phyloP scores from a whole-genome alignment of 768 basidiomycete genomes.

The Podaxis mareebaensis region DNA sequence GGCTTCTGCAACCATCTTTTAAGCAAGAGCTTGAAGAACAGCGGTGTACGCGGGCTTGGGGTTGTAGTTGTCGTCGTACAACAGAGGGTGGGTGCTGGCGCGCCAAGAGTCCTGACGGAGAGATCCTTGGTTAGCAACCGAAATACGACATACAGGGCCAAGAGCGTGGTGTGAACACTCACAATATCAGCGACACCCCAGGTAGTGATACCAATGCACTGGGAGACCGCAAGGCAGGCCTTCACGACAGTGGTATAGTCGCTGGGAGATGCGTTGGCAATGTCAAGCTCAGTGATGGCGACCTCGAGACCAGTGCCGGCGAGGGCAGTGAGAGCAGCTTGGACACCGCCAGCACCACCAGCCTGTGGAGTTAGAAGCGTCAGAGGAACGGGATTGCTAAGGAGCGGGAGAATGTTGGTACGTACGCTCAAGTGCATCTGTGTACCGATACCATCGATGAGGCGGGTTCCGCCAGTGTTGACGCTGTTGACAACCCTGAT shows the following conservation, averaged over 20 bases:
- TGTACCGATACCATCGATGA: slow-evolving; percentile 52
- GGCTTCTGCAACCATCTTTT: not conserved
- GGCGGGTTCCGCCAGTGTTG: slow-evolving; percentile 34
- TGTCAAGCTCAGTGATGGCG: slow-evolving; percentile 50
- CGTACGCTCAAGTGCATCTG: slow-evolving; percentile 42
- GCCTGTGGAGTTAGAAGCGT: slow-evolving; percentile 20
- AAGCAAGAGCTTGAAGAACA: slow-evolving; percentile 24
- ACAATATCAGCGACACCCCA: slow-evolving; percentile 52
- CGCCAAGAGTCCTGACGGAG: slow-evolving; percentile 46
- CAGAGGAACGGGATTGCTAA: not conserved
- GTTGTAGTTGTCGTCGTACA: slow-evolving; percentile 47
- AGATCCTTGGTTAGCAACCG: not conserved
- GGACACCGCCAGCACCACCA: slow-evolving; percentile 40
- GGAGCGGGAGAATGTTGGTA: not conserved
- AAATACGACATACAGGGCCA: not conserved
- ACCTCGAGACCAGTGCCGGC: slow-evolving; percentile 43
- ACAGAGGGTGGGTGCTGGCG: slow-evolving; percentile 39
- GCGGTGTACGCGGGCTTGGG: slow-evolving; percentile 43
- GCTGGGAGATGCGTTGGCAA: slow-evolving; percentile 34
- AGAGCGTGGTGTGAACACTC: slow-evolving; percentile 18
- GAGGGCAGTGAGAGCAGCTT: slow-evolving; percentile 46
- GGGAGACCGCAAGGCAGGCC: slow-evolving; percentile 42
- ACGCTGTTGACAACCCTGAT: slow-evolving; percentile 42
- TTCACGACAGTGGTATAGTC: slow-evolving; percentile 47
- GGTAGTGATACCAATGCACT: slow-evolving; percentile 48